Percentiles rank a stretch among this genome's conserved stretches.
phyloP scores from a whole-genome alignment of 805 yeast species.

The Suhomyces vadensis region DNA sequence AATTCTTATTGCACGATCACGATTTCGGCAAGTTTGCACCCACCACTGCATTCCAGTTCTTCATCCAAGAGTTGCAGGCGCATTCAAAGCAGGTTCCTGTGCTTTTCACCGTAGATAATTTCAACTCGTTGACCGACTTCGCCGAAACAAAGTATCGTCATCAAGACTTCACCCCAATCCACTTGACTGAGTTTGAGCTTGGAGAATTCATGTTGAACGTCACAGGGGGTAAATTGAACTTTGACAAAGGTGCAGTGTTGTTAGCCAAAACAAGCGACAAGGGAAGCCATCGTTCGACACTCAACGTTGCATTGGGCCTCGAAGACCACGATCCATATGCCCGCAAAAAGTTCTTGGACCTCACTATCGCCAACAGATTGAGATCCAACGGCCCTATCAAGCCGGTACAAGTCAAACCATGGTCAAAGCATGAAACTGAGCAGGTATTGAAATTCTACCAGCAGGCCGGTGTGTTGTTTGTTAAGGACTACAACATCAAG shows the following conservation, averaged over 20 bases:
- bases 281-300: conserved; percentile 47
- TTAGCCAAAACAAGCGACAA: conserved; percentile 62
- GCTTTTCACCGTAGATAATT: conserved; percentile 69
- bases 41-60: conserved; percentile 50
- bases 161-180: conserved; percentile 54
- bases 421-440: conserved; percentile 33
- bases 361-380: conserved; percentile 52
- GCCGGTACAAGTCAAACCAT: conserved; percentile 25
- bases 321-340: conserved; percentile 58
- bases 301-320: conserved; percentile 59
- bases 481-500: conserved; percentile 36
- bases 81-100: conserved; percentile 56
- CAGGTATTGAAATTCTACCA: conserved; percentile 34
- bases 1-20: conserved; percentile 26
- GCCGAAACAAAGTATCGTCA: conserved; percentile 63
- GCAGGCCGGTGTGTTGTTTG: conserved; percentile 32
- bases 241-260: conserved; percentile 64
- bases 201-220: conserved; percentile 56
- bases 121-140: conserved; percentile 59
- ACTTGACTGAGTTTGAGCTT: conserved; percentile 62
- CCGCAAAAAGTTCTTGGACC: conserved; percentile 50
- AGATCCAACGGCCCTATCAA: conserved; percentile 34
- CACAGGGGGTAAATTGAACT: conserved; percentile 52
- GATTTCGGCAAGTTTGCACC: conserved; percentile 41
- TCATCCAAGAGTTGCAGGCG: conserved; percentile 54